Evolutionary conservation across 129 eudicot genomes (phyloP), one percentile per base, ranked within the genome.

Genomic region (Sambucus nigra): DNA sequence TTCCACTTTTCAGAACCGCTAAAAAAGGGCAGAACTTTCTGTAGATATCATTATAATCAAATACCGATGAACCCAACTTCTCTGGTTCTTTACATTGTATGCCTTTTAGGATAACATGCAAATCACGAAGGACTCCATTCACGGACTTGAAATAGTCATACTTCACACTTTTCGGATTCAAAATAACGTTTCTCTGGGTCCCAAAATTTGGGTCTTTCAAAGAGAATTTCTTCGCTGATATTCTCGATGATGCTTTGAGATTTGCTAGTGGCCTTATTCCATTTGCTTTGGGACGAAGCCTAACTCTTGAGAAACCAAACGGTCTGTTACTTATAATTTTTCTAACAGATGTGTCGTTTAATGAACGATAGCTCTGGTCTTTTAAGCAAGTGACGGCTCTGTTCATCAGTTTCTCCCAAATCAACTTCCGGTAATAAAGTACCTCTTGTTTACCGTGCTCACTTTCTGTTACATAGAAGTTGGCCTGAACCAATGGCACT

Each of bases 391-490:
- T 53, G 4, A 74, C 51, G n/a, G 82, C 61, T 62, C 51, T 64
- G 53, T 51, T 60, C 65, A 68, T 80, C 55, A 91, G 61, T 39
- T 74, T 79, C 73, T 76, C 61, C 98, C 98, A 91, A 14, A 62
- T 38, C 11, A 89, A 71, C 59, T 76, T 80, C 44, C 60, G 74
- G 14, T 85, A 85, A 66, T 68, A 91, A 38, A 65, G 79, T 19
- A 79, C 64, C 41, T 85, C 81, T 59, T 76, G 77, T 62, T 79
- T 89, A 51, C 76, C 89, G 61, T 72, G 67, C 81, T 91, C 89
- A 55, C 84, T 79, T 65, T 91, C 98, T 7, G 98, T 91, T n/a
- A 79, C 76, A 61, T 85, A 86, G 49, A 91, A 85, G 77, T 91
- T 81, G 46, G 94, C 82, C 67, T 80, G 82, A 39, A 85, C 38